Evolutionary conservation across 1,284 basidiomycete species (phyloP), one percentile per base, ranked within the genome.

Genomic region (Takashimella tepidaria): DNA sequence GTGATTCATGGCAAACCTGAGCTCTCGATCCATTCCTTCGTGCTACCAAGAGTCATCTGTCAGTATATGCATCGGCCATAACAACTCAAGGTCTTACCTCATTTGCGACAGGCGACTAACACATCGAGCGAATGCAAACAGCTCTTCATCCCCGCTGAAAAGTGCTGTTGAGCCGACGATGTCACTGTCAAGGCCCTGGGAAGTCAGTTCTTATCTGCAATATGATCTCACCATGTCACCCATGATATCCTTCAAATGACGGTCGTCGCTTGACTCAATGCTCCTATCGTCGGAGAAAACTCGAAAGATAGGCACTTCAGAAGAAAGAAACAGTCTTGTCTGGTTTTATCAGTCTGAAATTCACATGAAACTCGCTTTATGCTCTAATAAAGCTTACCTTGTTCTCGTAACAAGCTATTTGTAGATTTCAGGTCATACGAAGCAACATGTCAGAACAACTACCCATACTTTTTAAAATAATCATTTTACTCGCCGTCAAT

Each of bases 121-220:
- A 37, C 91, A 92, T 47, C 92, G 81, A 10, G 91, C 92, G 72
- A 95, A 97, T 0, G 92, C 92, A 71, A 97, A 96, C 5, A 95
- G 71, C 74, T 97, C 92, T 73, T 96, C 92, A 66, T 96, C 91
- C 3, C 91, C 90, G 0, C 85, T 86, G 71, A 96, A 97, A 75
- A 97, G 87, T 21, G 89, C 87, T 53, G 87, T 88, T 1, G 81
- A 79, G 23, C 90, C 88, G 16, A 92, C 84, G 22, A 82, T 78
- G 22, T 89, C 84, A 13, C 81, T 79, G 2, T 84, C 80, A 1
- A 93, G 77, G n/a, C 89, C 89, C 88, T 92, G 68, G 24, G 10
- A 37, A 8, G 31, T 16, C 31, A 37, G 31, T 37, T 37, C 31
- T 16, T 8, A 46, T 48, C 41, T 37, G 10, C 31, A 37, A 8